Conservation (phyloP, 2,329 filamentous ascomycete genomes). For the Hypoxylon sp. region DNA sequence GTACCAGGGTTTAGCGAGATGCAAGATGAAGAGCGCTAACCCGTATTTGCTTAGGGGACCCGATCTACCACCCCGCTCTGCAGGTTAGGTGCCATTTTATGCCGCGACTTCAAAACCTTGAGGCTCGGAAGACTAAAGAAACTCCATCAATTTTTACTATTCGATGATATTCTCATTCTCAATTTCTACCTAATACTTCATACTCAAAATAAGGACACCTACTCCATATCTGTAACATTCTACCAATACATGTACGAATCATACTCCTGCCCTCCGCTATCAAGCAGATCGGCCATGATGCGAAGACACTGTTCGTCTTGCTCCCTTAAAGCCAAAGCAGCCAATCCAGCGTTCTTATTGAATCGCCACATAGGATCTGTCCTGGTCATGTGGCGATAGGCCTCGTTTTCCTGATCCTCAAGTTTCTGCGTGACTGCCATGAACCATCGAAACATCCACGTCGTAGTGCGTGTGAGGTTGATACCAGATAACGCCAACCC, state of each 20-base stretch:
- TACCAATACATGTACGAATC: too few species aligned
- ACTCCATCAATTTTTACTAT: too few species aligned
- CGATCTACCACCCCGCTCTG: too few species aligned
- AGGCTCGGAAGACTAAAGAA: too few species aligned
- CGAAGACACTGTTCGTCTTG: neutral
- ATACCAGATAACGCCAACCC: too few species aligned
- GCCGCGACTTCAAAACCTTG: too few species aligned
- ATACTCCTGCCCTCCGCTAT: too few species aligned
- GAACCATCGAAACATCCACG: slow-evolving; percentile 40
- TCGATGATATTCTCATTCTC: too few species aligned
- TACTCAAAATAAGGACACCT: too few species aligned
- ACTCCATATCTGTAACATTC: too few species aligned
- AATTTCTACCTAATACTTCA: too few species aligned
- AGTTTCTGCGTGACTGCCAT: slow-evolving; percentile 39
- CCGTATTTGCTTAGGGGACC: slow-evolving; percentile 4
- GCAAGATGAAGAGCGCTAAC: slow-evolving; percentile 19
- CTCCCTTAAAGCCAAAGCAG: neutral
- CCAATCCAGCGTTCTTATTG: neutral
- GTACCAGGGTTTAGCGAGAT: slow-evolving; percentile 17
- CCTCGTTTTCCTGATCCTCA: neutral
- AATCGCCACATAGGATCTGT: neutral
- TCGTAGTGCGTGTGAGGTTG: slow-evolving; percentile 51
- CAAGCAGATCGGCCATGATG: neutral
- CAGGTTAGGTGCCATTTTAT: too few species aligned
- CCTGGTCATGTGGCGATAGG: neutral